Evolutionary conservation across 1,284 basidiomycete species (phyloP).

Genomic region (Naganishia sp.): DNA sequence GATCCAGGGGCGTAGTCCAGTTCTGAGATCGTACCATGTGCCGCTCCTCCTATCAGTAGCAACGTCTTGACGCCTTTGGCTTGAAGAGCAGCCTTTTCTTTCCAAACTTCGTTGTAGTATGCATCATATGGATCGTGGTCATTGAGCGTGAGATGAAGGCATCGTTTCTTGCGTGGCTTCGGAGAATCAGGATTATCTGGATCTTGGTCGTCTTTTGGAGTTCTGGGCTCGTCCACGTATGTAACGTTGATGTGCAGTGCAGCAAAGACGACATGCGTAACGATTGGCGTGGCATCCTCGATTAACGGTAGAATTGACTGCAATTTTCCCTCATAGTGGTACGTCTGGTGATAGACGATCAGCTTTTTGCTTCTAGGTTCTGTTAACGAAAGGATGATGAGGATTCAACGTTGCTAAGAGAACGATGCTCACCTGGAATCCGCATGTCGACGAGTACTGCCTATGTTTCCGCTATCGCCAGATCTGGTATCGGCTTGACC

Average conservation of each 20-base stretch:
- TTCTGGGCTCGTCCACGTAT: background rate
- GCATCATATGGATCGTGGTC: conserved; percentile 11
- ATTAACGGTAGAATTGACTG: conserved; percentile 23
- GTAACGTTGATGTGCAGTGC: conserved; percentile 23
- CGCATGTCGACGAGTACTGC: background rate
- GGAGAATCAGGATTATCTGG: conserved; percentile 1
- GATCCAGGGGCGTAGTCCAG: conserved; percentile 23
- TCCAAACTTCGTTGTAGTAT: conserved; percentile 22
- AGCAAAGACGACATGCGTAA: conserved; percentile 24
- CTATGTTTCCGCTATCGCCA: no score
- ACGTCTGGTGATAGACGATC: conserved; percentile 24
- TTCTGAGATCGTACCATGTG: conserved; percentile 20
- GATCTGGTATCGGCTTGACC: no score
- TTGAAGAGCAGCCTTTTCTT: conserved; percentile 9
- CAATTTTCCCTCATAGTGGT: conserved; percentile 22
- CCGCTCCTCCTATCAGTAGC: conserved; percentile 21
- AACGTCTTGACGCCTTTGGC: conserved; percentile 18
- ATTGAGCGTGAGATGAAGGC: conserved; percentile 17
- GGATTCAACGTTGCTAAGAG: background rate
- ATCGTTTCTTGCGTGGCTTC: background rate
- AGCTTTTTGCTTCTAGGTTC: conserved; percentile 12
- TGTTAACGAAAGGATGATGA: background rate
- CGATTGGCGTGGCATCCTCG: conserved; percentile 10
- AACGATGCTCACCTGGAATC: conserved; percentile 1
- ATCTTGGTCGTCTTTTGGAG: background rate